phyloP scores from a whole-genome alignment of 2,329 filamentous ascomycete genomes.

The Diaporthe longicolla region DNA sequence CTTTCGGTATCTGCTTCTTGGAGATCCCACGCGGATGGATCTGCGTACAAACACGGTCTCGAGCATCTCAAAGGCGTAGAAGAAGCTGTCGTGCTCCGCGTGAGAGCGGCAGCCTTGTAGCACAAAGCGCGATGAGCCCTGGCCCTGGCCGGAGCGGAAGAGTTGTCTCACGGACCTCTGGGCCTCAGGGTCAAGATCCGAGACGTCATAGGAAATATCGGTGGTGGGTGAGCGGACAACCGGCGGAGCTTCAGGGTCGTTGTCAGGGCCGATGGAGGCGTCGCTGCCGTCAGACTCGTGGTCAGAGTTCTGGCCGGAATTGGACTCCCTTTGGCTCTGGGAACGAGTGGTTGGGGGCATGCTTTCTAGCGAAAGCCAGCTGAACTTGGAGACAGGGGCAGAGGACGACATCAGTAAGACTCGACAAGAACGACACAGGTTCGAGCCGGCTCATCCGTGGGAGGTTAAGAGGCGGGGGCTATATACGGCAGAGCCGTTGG shows the following conservation, averaged over 20 bases:
- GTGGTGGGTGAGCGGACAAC: conserved; percentile 52
- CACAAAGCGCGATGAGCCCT: conserved; percentile 63
- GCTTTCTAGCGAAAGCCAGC: conserved; percentile 58
- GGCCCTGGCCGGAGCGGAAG: conserved; percentile 51
- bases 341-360: conserved; percentile 55
- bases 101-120: conserved; percentile 65
- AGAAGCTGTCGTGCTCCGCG: conserved; percentile 53
- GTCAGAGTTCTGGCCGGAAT: conserved; percentile 38
- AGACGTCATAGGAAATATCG: conserved; percentile 56
- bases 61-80: conserved; percentile 70
- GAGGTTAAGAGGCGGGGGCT: conserved; percentile 7
- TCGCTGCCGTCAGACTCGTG: conserved; percentile 45
- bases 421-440: neutral
- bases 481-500: conserved; percentile 15
- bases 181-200: conserved; percentile 55
- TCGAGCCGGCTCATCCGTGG: neutral
- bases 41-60: conserved; percentile 63
- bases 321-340: conserved; percentile 48
- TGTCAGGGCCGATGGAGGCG: conserved; percentile 47
- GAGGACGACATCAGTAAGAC: conserved; percentile 45
- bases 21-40: conserved; percentile 63
- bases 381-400: conserved; percentile 56
- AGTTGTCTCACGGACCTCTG: conserved; percentile 59
- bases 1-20: conserved; percentile 55
- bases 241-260: conserved; percentile 42